These are phyloP conservation scores for Sporothrix variecibatus DNA, from an alignment of 2,329 filamentous ascomycete genomes.

Conservation along the genomic window DNA sequence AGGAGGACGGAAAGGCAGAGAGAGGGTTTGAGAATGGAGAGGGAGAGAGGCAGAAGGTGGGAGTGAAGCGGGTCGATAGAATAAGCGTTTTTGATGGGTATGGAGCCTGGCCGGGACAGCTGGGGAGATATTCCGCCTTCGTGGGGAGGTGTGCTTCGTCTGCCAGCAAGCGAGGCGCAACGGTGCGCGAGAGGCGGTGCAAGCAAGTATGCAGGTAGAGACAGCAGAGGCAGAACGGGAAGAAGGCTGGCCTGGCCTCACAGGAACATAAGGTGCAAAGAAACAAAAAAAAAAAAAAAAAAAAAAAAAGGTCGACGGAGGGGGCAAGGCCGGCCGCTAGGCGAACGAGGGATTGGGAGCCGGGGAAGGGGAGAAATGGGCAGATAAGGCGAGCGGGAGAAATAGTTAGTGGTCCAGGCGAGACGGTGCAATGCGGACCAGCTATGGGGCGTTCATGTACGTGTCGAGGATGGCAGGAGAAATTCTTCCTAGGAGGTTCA, in stretches of 20 bases:
- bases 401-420: slow-evolving; percentile 10
- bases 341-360: not conserved
- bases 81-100: slow-evolving; percentile 18
- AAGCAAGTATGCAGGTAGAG: not conserved
- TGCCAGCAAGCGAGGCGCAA: not conserved
- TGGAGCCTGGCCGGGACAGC: slow-evolving; percentile 16
- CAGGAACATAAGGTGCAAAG: not conserved
- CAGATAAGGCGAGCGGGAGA: slow-evolving; percentile 21
- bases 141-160: slow-evolving; percentile 6
- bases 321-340: not conserved
- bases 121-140: slow-evolving; percentile 26
- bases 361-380: slow-evolving; percentile 9
- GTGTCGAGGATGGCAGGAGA: not conserved
- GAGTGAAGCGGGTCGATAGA: slow-evolving; percentile 18
- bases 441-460: not conserved
- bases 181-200: slow-evolving; percentile 10
- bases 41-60: not conserved
- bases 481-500: slow-evolving; percentile 13
- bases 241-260: not conserved
- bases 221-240: not conserved
- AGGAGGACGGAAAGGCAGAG: not conserved
- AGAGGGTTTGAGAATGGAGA: not conserved
- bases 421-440: not conserved
- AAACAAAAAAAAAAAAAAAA: not conserved
- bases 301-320: not conserved